Conservation (phyloP, 2,329 filamentous ascomycete species). For the Penicillium brasilianum region DNA sequence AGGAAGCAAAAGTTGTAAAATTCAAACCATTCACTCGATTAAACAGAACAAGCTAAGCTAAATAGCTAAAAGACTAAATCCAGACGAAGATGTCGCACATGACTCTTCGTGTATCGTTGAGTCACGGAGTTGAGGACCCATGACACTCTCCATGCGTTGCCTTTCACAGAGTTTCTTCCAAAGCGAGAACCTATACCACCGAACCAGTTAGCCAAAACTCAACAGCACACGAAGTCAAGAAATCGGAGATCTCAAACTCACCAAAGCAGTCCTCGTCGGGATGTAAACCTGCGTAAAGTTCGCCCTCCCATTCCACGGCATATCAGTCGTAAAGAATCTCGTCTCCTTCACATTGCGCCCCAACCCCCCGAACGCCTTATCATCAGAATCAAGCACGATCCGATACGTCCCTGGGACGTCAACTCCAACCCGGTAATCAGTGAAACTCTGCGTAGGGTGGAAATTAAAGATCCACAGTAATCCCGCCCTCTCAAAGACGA, state of each 20-base stretch:
- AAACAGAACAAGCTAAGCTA: not conserved
- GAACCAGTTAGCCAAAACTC: not conserved
- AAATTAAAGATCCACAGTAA: constrained; percentile 97
- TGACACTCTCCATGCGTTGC: not conserved
- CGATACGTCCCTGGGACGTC: constrained; percentile 84
- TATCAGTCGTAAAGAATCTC: constrained; percentile 87
- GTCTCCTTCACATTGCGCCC: constrained; percentile 78
- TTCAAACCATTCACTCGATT: not conserved
- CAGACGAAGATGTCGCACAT: not conserved
- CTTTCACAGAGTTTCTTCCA: constrained; percentile 51
- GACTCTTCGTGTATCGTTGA: constrained; percentile 12
- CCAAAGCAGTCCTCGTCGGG: constrained; percentile 80
- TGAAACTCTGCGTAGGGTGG: constrained; percentile 80
- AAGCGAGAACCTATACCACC: constrained; percentile 54
- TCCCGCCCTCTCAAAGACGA: constrained; percentile 92
- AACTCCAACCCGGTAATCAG: constrained; percentile 90
- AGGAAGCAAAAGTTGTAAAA: not conserved
- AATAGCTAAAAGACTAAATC: not conserved
- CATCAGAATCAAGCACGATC: constrained; percentile 83
- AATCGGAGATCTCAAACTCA: constrained; percentile 52
- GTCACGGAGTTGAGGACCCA: constrained; percentile 6
- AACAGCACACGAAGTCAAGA: not conserved
- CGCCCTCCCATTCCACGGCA: constrained; percentile 85
- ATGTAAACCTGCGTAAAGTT: constrained; percentile 95
- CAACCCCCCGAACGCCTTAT: constrained; percentile 76